These are phyloP conservation scores for Diplodia mutila DNA, from an alignment of 2,329 filamentous ascomycete species.

Conservation along the genomic window DNA sequence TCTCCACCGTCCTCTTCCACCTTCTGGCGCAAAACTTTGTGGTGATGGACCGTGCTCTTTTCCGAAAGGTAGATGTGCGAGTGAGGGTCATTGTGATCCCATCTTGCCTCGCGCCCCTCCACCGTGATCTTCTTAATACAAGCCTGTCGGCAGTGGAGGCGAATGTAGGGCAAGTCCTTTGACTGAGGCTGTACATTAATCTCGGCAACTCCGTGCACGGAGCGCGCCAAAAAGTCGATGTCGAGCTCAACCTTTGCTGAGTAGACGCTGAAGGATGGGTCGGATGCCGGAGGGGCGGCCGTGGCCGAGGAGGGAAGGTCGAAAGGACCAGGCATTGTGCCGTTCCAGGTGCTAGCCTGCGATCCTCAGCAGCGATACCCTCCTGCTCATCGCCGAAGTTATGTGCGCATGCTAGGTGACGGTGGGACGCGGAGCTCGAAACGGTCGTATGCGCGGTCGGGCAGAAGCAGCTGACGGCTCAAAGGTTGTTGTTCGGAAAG, in stretches of 20 bases:
- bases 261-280: constrained; percentile 60
- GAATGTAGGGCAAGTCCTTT: constrained; percentile 58
- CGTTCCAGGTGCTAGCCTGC: constrained; percentile 25
- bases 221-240: constrained; percentile 78
- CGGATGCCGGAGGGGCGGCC: constrained; percentile 11
- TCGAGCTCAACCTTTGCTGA: constrained; percentile 90
- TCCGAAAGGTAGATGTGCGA: constrained; percentile 64
- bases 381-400: constrained; percentile 26
- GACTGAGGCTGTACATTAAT: constrained; percentile 74
- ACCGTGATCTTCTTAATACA: constrained; percentile 57
- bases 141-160: constrained; percentile 66
- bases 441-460: constrained; percentile 22
- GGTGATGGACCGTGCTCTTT: constrained; percentile 68
- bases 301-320: constrained; percentile 37
- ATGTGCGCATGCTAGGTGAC: constrained; percentile 23
- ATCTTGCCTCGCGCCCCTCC: constrained; percentile 43
- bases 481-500: background rate
- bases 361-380: constrained; percentile 17
- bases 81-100: constrained; percentile 67
- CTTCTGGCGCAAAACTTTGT: constrained; percentile 74
- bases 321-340: constrained; percentile 31
- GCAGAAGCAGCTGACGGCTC: background rate
- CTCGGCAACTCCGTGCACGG: constrained; percentile 76
- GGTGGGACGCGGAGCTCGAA: constrained; percentile 18
- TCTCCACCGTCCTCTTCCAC: constrained; percentile 60